These are phyloP conservation scores for Elaeagnus macrophylla DNA, from an alignment of 306 rosid species.

Conservation along the genomic window DNA sequence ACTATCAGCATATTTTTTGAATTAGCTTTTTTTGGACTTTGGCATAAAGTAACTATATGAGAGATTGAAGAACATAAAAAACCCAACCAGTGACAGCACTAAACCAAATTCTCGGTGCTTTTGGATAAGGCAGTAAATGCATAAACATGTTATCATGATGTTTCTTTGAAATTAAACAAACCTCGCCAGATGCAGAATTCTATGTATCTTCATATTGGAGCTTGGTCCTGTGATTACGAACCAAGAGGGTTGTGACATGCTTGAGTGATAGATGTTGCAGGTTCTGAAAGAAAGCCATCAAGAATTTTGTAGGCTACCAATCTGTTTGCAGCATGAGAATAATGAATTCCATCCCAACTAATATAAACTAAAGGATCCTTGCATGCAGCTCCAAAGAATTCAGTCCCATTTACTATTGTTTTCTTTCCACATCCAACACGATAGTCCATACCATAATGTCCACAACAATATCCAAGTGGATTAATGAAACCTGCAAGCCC, in stretches of 20 bases:
- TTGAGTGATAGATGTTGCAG: not conserved
- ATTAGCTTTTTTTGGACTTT: too few relatives aligned
- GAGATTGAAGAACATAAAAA: too few relatives aligned
- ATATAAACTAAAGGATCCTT: constrained; percentile 11
- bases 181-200: too few relatives aligned
- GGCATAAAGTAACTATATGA: too few relatives aligned
- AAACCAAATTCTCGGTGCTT: too few relatives aligned
- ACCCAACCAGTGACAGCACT: too few relatives aligned
- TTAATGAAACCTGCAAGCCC: constrained; percentile 13
- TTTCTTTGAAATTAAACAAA: too few relatives aligned
- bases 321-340: constrained; percentile 21
- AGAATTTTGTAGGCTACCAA: constrained; percentile 15
- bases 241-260: not conserved
- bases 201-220: too few relatives aligned
- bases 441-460: constrained; percentile 11
- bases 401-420: constrained; percentile 11
- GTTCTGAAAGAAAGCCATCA: constrained; percentile 16
- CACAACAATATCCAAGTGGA: constrained; percentile 24
- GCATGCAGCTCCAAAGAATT: constrained; percentile 11
- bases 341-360: constrained; percentile 21
- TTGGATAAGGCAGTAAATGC: too few relatives aligned
- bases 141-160: too few relatives aligned
- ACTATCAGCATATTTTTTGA: too few relatives aligned
- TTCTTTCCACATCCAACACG: constrained; percentile 17
- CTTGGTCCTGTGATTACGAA: not conserved